A percentile compares a stretch with the other conserved stretches of the same genome.
Evolutionary conservation across 1,284 basidiomycete genomes (phyloP).

Genomic region (Peniophora sp.): DNA sequence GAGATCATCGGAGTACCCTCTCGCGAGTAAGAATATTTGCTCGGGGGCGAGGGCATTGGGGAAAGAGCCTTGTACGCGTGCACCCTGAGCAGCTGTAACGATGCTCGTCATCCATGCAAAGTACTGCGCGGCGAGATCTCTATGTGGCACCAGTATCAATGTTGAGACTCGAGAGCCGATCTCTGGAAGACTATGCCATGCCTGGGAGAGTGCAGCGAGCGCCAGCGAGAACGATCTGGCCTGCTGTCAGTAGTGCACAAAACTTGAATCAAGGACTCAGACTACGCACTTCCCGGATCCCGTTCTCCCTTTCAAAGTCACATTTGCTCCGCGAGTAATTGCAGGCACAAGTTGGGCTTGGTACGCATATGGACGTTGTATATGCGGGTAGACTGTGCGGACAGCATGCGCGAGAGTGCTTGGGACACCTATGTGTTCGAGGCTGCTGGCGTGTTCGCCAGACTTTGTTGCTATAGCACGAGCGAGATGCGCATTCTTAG

Average conservation of each 20-base stretch:
- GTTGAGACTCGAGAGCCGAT: conserved; percentile 28
- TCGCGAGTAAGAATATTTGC: conserved; percentile 23
- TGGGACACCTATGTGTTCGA: too few relatives aligned
- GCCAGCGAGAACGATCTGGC: conserved; percentile 63
- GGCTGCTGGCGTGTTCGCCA: too few relatives aligned
- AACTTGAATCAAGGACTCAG: not conserved
- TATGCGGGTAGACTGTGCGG: too few relatives aligned
- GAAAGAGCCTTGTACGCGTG: too few relatives aligned
- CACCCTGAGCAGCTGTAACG: too few relatives aligned
- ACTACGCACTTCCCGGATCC: conserved; percentile 68
- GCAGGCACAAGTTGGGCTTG: too few relatives aligned
- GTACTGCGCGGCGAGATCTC: conserved; percentile 65
- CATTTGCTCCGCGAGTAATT: too few relatives aligned
- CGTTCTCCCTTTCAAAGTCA: conserved; percentile 60
- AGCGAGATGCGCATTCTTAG: too few relatives aligned
- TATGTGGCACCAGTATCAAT: conserved; percentile 66
- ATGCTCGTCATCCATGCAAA: conserved; percentile 59
- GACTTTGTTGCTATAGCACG: too few relatives aligned
- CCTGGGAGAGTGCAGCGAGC: conserved; percentile 54
- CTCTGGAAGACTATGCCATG: conserved; percentile 20
- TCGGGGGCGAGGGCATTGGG: conserved; percentile 48
- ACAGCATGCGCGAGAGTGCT: too few relatives aligned
- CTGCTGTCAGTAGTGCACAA: conserved; percentile 1
- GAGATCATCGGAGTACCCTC: conserved; percentile 25
- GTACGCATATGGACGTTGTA: too few relatives aligned